Conservation (phyloP, 208 protist species). For the Trypanosoma congolense region DNA sequence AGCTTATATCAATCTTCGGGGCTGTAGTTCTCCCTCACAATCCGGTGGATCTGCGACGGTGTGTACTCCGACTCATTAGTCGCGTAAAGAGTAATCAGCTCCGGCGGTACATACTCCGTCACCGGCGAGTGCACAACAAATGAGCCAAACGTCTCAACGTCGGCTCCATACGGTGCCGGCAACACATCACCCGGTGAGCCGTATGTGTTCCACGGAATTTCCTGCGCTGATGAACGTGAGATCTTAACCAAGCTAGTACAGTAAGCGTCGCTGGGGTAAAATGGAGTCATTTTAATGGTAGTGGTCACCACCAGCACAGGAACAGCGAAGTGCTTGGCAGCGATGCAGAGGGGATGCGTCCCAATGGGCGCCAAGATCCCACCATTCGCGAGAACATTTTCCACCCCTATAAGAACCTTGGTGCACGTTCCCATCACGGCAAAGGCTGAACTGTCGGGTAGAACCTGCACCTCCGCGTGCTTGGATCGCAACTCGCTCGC, state of each 20-base stretch:
- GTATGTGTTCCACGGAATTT: constrained; percentile 84
- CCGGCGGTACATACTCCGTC: constrained; percentile 97
- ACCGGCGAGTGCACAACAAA: constrained; percentile 89
- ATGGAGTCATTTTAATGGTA: constrained; percentile 95
- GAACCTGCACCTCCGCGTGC: constrained; percentile 86
- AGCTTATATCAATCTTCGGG: constrained; percentile 87
- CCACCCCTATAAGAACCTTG: constrained; percentile 94
- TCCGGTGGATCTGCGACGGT: constrained; percentile 95
- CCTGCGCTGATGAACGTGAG: constrained; percentile 59
- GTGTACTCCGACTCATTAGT: constrained; percentile 93
- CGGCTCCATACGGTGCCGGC: constrained; percentile 33
- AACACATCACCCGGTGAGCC: constrained; percentile 60
- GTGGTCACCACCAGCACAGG: constrained; percentile 94
- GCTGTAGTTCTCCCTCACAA: constrained; percentile 96
- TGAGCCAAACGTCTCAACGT: constrained; percentile 21
- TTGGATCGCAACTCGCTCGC: constrained; percentile 65
- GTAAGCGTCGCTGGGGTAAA: constrained; percentile 93
- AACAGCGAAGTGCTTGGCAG: constrained; percentile 92
- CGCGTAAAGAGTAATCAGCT: constrained; percentile 94
- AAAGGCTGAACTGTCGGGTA: constrained; percentile 94
- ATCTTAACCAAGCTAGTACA: constrained; percentile 85
- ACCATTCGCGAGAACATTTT: constrained; percentile 95
- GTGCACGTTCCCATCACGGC: constrained; percentile 97
- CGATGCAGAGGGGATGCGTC: constrained; percentile 91
- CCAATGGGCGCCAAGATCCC: constrained; percentile 93